phyloP scores from a whole-genome alignment of 352 stramenopile genomes.

The Phytophthora fragariae region DNA sequence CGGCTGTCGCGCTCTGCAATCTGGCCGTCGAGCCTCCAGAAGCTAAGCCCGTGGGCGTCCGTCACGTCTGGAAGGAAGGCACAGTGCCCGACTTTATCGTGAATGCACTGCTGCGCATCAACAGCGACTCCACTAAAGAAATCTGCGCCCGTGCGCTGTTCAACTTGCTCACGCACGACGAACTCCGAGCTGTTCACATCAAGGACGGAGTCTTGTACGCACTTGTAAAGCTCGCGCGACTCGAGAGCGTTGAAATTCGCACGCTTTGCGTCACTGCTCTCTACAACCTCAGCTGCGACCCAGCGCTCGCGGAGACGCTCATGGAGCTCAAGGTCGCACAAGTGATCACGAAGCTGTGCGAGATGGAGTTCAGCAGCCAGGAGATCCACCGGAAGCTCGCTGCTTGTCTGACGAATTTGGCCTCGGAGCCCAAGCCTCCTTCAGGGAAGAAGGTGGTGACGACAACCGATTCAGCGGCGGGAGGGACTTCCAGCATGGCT shows the following conservation, averaged over 20 bases:
- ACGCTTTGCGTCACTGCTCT: slow-evolving; percentile 81
- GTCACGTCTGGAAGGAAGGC: slow-evolving; percentile 87
- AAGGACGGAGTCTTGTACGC: slow-evolving; percentile 89
- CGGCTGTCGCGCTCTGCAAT: slow-evolving; percentile 87
- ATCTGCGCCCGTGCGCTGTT: slow-evolving; percentile 87
- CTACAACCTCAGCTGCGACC: slow-evolving; percentile 88
- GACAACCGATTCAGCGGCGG: neutral
- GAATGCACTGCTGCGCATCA: slow-evolving; percentile 89
- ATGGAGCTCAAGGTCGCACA: slow-evolving; percentile 89
- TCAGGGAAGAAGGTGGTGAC: slow-evolving; percentile 24
- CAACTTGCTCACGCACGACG: slow-evolving; percentile 87
- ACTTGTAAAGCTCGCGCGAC: slow-evolving; percentile 85
- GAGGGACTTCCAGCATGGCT: slow-evolving; percentile 24
- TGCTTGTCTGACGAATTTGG: slow-evolving; percentile 82
- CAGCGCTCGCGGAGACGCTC: slow-evolving; percentile 70
- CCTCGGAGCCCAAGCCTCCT: slow-evolving; percentile 56
- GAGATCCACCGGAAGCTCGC: slow-evolving; percentile 78
- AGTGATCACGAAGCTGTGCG: slow-evolving; percentile 87
- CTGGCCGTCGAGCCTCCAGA: slow-evolving; percentile 69
- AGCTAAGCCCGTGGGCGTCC: slow-evolving; percentile 52
- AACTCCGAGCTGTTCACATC: slow-evolving; percentile 81
- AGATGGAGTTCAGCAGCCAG: slow-evolving; percentile 86
- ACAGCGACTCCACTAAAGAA: slow-evolving; percentile 90
- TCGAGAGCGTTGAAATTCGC: slow-evolving; percentile 85
- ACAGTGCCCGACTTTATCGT: slow-evolving; percentile 91